phyloP scores from a whole-genome alignment of 2,329 filamentous ascomycete species.

The Keithomyces neogunnii region DNA sequence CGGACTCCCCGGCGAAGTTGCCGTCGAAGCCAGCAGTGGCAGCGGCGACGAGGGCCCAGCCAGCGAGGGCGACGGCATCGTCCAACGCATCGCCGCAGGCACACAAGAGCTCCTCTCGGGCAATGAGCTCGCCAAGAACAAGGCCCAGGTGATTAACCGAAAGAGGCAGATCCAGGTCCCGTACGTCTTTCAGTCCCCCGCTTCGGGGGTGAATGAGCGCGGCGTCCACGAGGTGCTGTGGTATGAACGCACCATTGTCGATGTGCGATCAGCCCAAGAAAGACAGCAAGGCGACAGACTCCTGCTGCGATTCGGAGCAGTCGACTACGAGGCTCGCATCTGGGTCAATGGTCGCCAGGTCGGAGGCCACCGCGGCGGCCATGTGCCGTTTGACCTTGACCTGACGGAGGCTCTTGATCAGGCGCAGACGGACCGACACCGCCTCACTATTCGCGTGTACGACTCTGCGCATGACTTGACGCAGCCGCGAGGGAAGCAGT shows the following conservation, averaged over 20 bases:
- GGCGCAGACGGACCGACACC: slow-evolving; percentile 18
- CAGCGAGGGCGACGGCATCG: slow-evolving; percentile 23
- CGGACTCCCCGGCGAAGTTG: slow-evolving; percentile 37
- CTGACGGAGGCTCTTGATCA: slow-evolving; percentile 38
- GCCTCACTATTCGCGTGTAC: slow-evolving; percentile 48
- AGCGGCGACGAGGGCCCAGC: slow-evolving; percentile 24
- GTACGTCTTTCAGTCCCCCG: slow-evolving; percentile 56
- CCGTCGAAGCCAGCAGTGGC: slow-evolving; percentile 14
- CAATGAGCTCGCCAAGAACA: slow-evolving; percentile 27
- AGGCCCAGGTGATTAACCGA: slow-evolving; percentile 21
- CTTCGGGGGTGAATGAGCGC: slow-evolving; percentile 53
- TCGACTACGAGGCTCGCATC: slow-evolving; percentile 51
- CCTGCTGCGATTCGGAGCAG: slow-evolving; percentile 49
- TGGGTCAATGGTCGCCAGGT: slow-evolving; percentile 47
- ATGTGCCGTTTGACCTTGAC: slow-evolving; percentile 51
- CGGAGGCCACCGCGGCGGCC: slow-evolving; percentile 48
- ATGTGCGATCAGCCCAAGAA: slow-evolving; percentile 37
- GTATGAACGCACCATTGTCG: slow-evolving; percentile 49
- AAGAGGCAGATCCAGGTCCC: slow-evolving; percentile 52
- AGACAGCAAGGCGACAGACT: slow-evolving; percentile 31
- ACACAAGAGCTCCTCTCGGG: slow-evolving; percentile 38
- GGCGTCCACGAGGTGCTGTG: slow-evolving; percentile 59
- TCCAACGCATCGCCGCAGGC: slow-evolving; percentile 38
- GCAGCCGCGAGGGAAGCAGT: slow-evolving; percentile 61
- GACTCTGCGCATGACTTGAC: slow-evolving; percentile 57